Evolutionary conservation across 2,329 filamentous ascomycete genomes (phyloP), one percentile per base, ranked within the genome.

Genomic region (Tolypocladium cylindrosporum): DNA sequence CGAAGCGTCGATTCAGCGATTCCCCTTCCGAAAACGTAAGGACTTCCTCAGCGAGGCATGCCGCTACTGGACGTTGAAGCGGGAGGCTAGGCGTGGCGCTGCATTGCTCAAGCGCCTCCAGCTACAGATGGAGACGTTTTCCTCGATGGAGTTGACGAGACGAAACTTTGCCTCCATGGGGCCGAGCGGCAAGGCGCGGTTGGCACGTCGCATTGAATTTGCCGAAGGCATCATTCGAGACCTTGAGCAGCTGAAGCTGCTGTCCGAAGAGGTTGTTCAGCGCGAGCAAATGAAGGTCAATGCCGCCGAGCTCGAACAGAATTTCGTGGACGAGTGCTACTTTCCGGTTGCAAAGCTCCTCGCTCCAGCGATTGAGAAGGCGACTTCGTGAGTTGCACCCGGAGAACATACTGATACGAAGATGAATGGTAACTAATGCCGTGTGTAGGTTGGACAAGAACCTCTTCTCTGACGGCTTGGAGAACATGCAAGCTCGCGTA

Each of bases 101-200:
- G 91, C 94, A 4, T 79, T 99, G 57, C 81, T 99, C 60, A 97
- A 97, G 74, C 86, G 94, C 41, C 79, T 99, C 24, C 94, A 99
- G 71, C 76, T 97, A 58, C 92, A 97, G 71, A 89, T 97, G 81
- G 93, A 97, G 72, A 90, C 91, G 0, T 99, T 97, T 72, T 93
- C 93, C 8, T 96, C 91, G 0, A 96, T 97, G 88, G 94, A 99
- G 73, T 87, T 99, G 63, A 97, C 94, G 2, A 84, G 94, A 56
- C 88, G 94, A 59, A 93, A 97, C 72, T 99, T 97, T 72, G 89
- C 89, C n/a, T 88, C 89, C 42, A 96, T 97, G 90, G 94, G 94
- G 8, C 86, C 89, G 45, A 86, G 85, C 53, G 94, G 94, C 57
- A 86, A 87, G 66, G 82, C 88, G 34, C 83, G 91, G 54, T 79